phyloP scores from a whole-genome alignment of 805 yeast genomes.

The Cyberlindnera samutprakarnensis region DNA sequence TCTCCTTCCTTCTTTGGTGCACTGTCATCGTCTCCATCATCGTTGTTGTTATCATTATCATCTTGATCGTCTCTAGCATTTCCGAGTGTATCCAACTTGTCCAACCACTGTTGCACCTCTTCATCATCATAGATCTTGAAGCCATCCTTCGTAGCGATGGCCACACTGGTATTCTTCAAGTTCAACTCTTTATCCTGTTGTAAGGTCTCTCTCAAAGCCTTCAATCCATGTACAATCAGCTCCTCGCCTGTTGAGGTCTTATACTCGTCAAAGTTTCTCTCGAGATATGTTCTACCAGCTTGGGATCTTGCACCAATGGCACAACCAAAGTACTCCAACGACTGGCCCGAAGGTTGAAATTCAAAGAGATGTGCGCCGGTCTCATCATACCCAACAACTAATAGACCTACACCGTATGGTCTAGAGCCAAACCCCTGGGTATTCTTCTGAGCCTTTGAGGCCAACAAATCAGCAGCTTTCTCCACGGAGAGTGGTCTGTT shows the following conservation, averaged over 20 bases:
- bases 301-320: conserved; percentile 99
- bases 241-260: conserved; percentile 56
- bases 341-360: conserved; percentile 94
- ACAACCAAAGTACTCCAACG: conserved; percentile 83
- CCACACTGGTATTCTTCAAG: conserved; percentile 77
- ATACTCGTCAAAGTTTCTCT: conserved; percentile 71
- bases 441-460: conserved; percentile 95
- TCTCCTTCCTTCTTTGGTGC: conserved; percentile 8
- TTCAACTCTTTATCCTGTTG: conserved; percentile 92
- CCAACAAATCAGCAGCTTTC: conserved; percentile 77
- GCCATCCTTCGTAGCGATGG: conserved; percentile 81
- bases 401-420: conserved; percentile 96
- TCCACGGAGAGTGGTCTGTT: conserved; percentile 79
- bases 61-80: conserved; percentile 39
- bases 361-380: conserved; percentile 92
- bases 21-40: conserved; percentile 14
- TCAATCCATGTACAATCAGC: conserved; percentile 77
- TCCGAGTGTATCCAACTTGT: conserved; percentile 58
- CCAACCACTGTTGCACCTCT: conserved; percentile 76
- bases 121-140: conserved; percentile 81
- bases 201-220: conserved; percentile 88
- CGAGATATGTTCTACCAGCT: conserved; percentile 94
- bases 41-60: conserved; percentile 18
- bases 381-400: conserved; percentile 87
- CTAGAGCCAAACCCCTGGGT: conserved; percentile 95